Evolutionary conservation across 305 asterid genomes (phyloP), one percentile per base, ranked within the genome.

Genomic region (Fraxinus ornus): DNA sequence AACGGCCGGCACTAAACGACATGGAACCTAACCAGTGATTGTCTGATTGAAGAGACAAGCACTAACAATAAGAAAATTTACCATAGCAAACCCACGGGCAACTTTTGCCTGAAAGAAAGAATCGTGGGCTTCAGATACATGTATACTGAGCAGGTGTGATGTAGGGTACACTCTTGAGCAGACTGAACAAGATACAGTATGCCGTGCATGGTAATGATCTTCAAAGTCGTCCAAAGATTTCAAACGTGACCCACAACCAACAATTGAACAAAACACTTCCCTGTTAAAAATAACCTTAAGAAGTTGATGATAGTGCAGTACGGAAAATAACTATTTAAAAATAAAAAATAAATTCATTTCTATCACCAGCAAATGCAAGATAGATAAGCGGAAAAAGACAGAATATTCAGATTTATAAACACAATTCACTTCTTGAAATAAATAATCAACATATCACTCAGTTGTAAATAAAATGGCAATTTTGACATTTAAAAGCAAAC

Each of bases 91-190:
- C 52, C 99, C 99, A 79, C 98, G 95, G 22, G 94, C 91, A 84
- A 90, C 98, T 89, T 95, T 95, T 81, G 98, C 98, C 87, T 95
- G 93, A 77, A 95, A 95, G 91, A 94, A 95, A 70, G 98, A 95
- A 91, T 94, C 98, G 80, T 94, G 98, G 78, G 89, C 94, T 90
- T 94, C 98, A 41, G 99, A 94, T 22, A 95, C 89, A 80, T 96
- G 99, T 82, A 96, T 89, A 83, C 97, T 91, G 82, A 96, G 97
- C 83, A 96, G 88, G 62, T 90, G 97, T 36, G 98, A 89, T 0
- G 99, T 94, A 19, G 99, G 99, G 85, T 90, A 96, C 78, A 93
- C 97, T 88, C 92, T 90, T 47, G 97, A 90, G 91, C 99, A 96
- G 83, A 93, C 91, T 2, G 99, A 93, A 87, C 99, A 95, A 85